Conservation (phyloP, 73 alveolate genomes). For the Tetrahymena malaccensis region DNA sequence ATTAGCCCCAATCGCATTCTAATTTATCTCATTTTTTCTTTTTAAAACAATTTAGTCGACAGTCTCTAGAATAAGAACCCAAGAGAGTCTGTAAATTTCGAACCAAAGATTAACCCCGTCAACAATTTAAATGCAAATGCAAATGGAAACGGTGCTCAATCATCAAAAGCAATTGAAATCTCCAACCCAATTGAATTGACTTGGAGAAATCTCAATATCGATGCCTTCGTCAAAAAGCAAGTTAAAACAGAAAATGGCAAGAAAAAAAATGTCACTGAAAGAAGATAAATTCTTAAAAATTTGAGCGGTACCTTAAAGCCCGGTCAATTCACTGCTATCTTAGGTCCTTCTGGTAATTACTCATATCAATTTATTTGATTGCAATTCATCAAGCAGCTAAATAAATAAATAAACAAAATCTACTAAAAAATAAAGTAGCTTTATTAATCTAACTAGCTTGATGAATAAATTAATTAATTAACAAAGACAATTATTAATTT, state of each 20-base stretch:
- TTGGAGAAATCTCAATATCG: constrained; percentile 12
- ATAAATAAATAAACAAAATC: background rate
- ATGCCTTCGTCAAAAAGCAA: constrained; percentile 1
- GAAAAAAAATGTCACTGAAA: background rate
- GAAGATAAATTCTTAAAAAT: constrained; percentile 26
- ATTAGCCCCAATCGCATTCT: background rate
- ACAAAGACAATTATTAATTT: background rate
- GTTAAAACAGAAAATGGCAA: background rate
- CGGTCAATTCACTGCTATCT: constrained; percentile 49
- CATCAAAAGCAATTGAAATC: constrained; percentile 1
- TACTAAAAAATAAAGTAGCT: too few species aligned
- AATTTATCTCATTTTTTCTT: background rate
- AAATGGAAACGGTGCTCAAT: background rate
- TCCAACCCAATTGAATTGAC: constrained; percentile 26
- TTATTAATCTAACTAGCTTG: background rate
- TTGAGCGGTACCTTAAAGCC: constrained; percentile 44
- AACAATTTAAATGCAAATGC: background rate
- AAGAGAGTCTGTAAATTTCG: background rate
- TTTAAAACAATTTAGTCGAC: background rate
- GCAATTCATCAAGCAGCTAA: background rate
- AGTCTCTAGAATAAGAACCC: background rate
- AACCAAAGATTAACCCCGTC: background rate
- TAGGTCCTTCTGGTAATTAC: constrained; percentile 55
- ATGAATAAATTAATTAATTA: background rate
- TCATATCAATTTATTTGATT: background rate